Base-by-base conservation (phyloP, 2,329 filamentous ascomycete genomes). In the Fusarium pseudoanthophilum region DNA sequence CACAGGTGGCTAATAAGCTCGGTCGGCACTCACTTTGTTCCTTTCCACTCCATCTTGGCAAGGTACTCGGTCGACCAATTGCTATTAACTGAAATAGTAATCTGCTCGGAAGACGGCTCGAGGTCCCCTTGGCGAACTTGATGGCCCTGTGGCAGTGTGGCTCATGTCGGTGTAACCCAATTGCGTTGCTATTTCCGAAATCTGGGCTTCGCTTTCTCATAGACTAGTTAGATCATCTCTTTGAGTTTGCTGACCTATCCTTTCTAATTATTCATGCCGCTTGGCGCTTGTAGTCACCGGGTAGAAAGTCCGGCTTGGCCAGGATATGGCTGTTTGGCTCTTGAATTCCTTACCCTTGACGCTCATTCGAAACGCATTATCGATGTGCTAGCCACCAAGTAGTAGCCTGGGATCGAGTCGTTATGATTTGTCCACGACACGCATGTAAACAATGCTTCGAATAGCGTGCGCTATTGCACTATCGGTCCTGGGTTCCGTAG, bases 1-100 rank as follows among this genome's bases (percentile, higher is more conserved):
- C 76, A 78, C 77, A 77, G 55, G 75, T 77, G 75, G 75, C 73
- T 77, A 69, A 65, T 77, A 69, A 65, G 68, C 71, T 62, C 67
- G 71, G 71, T 5, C 26, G 26, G 26, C 26, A 26, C 26, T 26
- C 71, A 72, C 55, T 62, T 72, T 46, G 28, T 58, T 69, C 55
- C 49, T 52, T 69, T 64, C 28, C 21, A 42, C 32, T 59, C 24
- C 34, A 48, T 24, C 68, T 71, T 71, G 68, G 67, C 55, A 39
- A 43, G 39, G 21, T 46, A 57, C 30, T 39, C 16, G n/a, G 24
- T 51, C 28, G 60, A 37, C 71, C 71, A 72, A 69, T 69, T 42
- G 40, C 40, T 37, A 46, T n/a, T 37, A 40, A 49, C 30, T 52
- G 26, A 34, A 15, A 58, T 36, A 43, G 34, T 21, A 40, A 58